Evolutionary conservation across 129 eudicot genomes (phyloP).

Genomic region (Lactuca sativa): DNA sequence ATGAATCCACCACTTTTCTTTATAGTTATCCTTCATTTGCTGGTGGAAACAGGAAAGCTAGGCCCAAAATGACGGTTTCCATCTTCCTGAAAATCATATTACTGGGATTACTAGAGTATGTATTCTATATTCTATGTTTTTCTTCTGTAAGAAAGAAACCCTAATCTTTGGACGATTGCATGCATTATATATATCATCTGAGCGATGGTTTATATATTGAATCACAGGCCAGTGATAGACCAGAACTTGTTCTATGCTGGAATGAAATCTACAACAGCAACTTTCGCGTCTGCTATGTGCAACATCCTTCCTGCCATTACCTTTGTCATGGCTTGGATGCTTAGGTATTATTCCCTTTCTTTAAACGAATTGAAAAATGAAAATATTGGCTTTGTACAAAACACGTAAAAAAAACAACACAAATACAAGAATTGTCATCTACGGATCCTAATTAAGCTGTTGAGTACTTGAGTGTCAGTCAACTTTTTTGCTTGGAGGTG

Average conservation of each 20-base stretch:
- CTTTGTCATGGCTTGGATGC: slow-evolving; percentile 45
- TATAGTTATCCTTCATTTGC: background rate
- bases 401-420: too few species aligned
- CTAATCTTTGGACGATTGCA: background rate
- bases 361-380: too few species aligned
- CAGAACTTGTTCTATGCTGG: slow-evolving; percentile 50
- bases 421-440: too few species aligned
- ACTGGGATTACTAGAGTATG: slow-evolving; percentile 54
- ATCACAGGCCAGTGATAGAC: slow-evolving; percentile 56
- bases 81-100: slow-evolving; percentile 48
- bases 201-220: background rate
- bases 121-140: background rate
- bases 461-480: background rate
- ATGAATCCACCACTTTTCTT: slow-evolving; percentile 11
- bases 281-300: slow-evolving; percentile 50
- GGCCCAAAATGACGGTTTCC: slow-evolving; percentile 58
- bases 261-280: slow-evolving; percentile 46
- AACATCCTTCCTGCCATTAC: slow-evolving; percentile 56
- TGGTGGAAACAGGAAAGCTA: slow-evolving; percentile 41
- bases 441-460: background rate
- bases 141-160: background rate
- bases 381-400: too few species aligned
- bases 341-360: slow-evolving; percentile 27
- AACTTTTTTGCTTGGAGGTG: too few species aligned
- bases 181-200: too few species aligned